Evolutionary conservation across 352 stramenopile genomes (phyloP).

Genomic region (Pythium scleroteichum): DNA sequence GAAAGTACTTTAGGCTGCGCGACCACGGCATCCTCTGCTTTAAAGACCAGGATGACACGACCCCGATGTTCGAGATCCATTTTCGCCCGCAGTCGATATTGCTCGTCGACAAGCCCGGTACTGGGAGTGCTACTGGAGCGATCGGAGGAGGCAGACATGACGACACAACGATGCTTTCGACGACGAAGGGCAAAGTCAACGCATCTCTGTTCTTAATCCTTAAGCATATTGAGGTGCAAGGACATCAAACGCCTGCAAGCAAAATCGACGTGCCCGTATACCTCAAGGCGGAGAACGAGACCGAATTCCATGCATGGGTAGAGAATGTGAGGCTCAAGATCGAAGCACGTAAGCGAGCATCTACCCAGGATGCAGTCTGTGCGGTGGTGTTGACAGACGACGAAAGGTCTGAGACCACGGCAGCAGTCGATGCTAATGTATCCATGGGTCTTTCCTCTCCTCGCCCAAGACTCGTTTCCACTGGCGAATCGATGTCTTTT

Average conservation of each 20-base stretch:
- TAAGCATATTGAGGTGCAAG: constrained; percentile 48
- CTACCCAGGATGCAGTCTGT: constrained; percentile 27
- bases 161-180: constrained; percentile 20
- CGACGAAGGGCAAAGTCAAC: constrained; percentile 30
- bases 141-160: constrained; percentile 7
- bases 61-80: constrained; percentile 60
- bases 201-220: constrained; percentile 43
- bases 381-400: constrained; percentile 11
- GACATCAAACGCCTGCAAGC: constrained; percentile 34
- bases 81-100: constrained; percentile 54
- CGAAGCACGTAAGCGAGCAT: constrained; percentile 41
- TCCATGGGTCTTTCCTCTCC: background rate
- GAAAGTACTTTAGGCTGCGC: constrained; percentile 68
- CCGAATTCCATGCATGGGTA: constrained; percentile 47
- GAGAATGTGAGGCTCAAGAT: constrained; percentile 55
- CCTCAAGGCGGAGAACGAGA: constrained; percentile 50
- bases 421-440: background rate
- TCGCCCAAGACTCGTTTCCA: constrained; percentile 1
- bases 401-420: background rate
- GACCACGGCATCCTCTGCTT: constrained; percentile 72
- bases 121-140: background rate
- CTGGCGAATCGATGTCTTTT: constrained; percentile 18
- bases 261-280: constrained; percentile 50
- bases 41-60: constrained; percentile 43
- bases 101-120: constrained; percentile 25